Evolutionary conservation across 768 basidiomycete genomes (phyloP), one percentile per base, ranked within the genome.

Genomic region (Tricholoma bakamatsutake): DNA sequence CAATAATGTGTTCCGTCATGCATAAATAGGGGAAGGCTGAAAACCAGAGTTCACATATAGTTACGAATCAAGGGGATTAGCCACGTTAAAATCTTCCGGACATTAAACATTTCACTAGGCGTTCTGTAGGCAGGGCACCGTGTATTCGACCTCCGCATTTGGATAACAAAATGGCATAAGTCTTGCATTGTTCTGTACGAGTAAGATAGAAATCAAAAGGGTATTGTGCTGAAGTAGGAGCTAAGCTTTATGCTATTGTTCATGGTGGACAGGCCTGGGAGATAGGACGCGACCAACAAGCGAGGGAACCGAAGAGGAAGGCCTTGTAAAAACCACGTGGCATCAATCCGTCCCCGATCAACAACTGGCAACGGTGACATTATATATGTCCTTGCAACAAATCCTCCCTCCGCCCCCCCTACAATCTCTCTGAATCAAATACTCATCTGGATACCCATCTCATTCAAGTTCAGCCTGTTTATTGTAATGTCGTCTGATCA

Each of bases 401-500:
- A 53, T 57, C 35, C 34, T 42, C 43, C 31, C 46, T 13, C n/a
- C 34, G 30, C 42, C 3, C 21, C 21, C 21, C 3, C 21, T 1
- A 43, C 18, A 21, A 9, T 24, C 17, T 50, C 15, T 12, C 49
- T 52, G 35, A 24, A 24, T 2, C 52, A n/a, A 21, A 15, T 15
- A 6, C 37, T 15, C n/a, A 8, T 35, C 37, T 42, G 27, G 35
- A 57, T 52, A 50, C 40, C 49, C 43, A 13, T 21, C 9, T 43
- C 35, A 37, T 54, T 34, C 46, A 12, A 30, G 17, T 24, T 33
- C 48, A 4, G 46, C 3, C 27, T 54, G 46, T 61, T 24, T 24
- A 56, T 45, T 42, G 59, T 60, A 51, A 70, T 72, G 67, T 73
- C 69, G 56, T 70, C 71, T 21, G 71, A 73, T 61, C 74, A 72